A percentile compares a stretch with the other conserved stretches of the same genome.
Conservation (phyloP, 805 yeast genomes). For the Candida tammaniensis region DNA sequence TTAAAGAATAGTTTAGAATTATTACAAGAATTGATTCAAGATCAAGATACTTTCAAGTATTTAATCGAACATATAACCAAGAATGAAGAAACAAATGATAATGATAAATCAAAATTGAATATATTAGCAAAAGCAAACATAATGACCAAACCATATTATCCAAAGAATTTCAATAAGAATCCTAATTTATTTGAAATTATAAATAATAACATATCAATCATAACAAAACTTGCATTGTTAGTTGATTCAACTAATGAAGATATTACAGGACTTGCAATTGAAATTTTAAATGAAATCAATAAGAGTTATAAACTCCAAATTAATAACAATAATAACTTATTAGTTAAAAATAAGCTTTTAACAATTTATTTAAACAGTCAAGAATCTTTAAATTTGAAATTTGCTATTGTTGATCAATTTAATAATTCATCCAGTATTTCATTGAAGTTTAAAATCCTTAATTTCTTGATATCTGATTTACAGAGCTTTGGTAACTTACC, state of each 20-base stretch:
- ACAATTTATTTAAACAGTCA: constrained; percentile 72
- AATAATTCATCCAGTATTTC: constrained; percentile 42
- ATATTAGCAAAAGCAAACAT: neutral
- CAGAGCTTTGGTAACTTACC: constrained; percentile 36
- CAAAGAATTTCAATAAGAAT: constrained; percentile 43
- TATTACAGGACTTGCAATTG: constrained; percentile 53
- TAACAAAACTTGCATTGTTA: constrained; percentile 74
- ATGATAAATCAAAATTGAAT: neutral
- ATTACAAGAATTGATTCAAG: constrained; percentile 36
- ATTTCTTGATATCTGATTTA: constrained; percentile 54
- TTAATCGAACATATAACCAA: neutral
- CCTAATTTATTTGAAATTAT: constrained; percentile 70
- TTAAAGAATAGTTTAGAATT: constrained; percentile 22
- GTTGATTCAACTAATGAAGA: constrained; percentile 54
- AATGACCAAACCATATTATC: constrained; percentile 33
- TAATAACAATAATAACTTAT: constrained; percentile 19
- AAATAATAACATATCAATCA: constrained; percentile 63
- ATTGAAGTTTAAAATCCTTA: constrained; percentile 56
- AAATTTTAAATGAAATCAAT: constrained; percentile 51
- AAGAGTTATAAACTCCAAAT: constrained; percentile 28
- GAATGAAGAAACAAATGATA: constrained; percentile 15
- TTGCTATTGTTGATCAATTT: constrained; percentile 66
- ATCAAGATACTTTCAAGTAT: constrained; percentile 40
- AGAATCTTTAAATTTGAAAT: constrained; percentile 72
- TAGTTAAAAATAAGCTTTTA: constrained; percentile 59